Base-by-base conservation (phyloP, 2,329 filamentous ascomycete species). In the Colletotrichum lini region DNA sequence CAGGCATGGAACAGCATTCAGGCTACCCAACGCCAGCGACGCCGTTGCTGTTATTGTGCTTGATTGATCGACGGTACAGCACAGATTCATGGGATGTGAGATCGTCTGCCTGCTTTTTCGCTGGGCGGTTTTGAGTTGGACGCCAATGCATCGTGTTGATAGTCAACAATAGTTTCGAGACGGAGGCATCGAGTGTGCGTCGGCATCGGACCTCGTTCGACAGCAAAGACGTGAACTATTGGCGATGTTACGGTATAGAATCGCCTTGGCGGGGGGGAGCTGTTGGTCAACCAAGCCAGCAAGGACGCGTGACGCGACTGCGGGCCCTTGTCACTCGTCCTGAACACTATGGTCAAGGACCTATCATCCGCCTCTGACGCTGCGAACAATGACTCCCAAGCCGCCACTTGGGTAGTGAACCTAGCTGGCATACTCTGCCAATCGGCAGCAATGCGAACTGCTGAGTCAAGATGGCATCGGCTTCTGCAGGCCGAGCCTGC, bases 41-140 rank as follows among this genome's bases (percentile, higher is more conserved):
- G n/a, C 26, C 2, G 30, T 35, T 9, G 30, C 10, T 35, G 30
- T 2, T 2, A 2, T 35, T 10, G 30, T 35, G 10, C 49, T 18
- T 21, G 16, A 7, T 45, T 23, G 69, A 72, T 69, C 53, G 35
- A 23, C 68, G 23, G 8, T 38, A 12, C 64, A 49, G 58, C 69
- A 54, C 68, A 47, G 59, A 50, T 63, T 45, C 30, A 40, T 6
- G 57, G 52, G 10, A 40, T 40, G 15, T 61, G 45, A 59, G 53
- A 72, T 72, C 53, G 47, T 59, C 65, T 47, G 42, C 12, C 23
- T 40, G 53, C 23, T 64, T 26, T 26, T 40, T 21, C 23, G 53
- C 21, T 54, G 21, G 45, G n/a, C 30, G 45, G 7, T 59, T 64
- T 56, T 26, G 59, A 49, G 57, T 38, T 59, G 52, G 21, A 49